Conservation (phyloP, 352 stramenopile genomes). For the Lagenidium sp. region DNA sequence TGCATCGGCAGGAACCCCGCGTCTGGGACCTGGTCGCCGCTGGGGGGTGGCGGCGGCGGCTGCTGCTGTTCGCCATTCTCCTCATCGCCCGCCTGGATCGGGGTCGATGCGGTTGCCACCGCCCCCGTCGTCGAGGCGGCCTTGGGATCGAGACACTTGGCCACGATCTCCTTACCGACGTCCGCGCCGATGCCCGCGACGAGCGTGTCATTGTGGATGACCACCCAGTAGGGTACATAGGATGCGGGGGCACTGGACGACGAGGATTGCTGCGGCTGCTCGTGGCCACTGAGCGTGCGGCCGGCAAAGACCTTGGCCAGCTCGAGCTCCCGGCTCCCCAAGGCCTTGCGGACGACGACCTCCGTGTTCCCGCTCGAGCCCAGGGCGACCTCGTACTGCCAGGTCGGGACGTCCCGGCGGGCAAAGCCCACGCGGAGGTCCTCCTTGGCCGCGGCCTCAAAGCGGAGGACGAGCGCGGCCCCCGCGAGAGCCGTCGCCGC, state of each 20-base stretch:
- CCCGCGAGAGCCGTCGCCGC: constrained; percentile 6
- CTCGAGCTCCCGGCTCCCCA: constrained; percentile 34
- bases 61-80: too few relatives aligned
- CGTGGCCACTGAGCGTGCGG: too few relatives aligned
- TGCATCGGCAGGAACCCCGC: too few relatives aligned
- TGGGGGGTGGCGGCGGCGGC: too few relatives aligned
- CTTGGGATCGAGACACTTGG: constrained; percentile 30
- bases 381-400: constrained; percentile 55
- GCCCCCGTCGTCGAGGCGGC: background rate
- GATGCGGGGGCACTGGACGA: constrained; percentile 40
- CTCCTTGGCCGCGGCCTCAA: constrained; percentile 52
- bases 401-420: constrained; percentile 18
- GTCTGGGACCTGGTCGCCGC: too few relatives aligned
- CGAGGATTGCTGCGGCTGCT: too few relatives aligned
- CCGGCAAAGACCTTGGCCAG: constrained; percentile 54
- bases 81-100: too few relatives aligned
- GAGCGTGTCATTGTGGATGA: constrained; percentile 30
- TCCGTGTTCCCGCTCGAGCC: constrained; percentile 72
- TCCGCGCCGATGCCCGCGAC: constrained; percentile 36
- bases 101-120: constrained; percentile 14
- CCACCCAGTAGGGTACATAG: constrained; percentile 73
- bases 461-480: constrained; percentile 45
- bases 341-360: constrained; percentile 51
- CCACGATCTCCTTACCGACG: constrained; percentile 48
- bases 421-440: constrained; percentile 66